Base-by-base conservation (phyloP, 2,329 filamentous ascomycete species). In the Cladosporium colombiae region DNA sequence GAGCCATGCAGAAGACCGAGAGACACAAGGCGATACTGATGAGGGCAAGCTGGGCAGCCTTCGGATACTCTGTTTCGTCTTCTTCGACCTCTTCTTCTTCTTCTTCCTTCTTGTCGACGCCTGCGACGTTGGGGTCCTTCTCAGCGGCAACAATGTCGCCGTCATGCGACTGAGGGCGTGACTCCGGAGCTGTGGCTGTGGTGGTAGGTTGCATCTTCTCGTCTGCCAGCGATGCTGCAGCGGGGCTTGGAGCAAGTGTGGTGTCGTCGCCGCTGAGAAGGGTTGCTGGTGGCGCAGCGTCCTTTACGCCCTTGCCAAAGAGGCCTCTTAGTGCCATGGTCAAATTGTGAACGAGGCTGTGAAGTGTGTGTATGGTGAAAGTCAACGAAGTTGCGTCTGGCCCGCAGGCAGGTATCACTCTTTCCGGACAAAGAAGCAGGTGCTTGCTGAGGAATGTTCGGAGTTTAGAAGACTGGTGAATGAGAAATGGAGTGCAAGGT, bases 21-120 rank as follows among this genome's bases (percentile, higher is more conserved):
- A 79, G 69, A 64, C 73, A 75, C 13, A 80, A 67, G 8, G 76
- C 77, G 29, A 75, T 71, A 16, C 74, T 75, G 68, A 79, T 79
- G 23, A 78, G 67, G 1, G 66, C 65, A 23, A 79, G 71, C 66
- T 77, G 74, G 65, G 70, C 70, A 1, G 66, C 61, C 21, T 72
- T 74, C 1, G 78, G 78, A 50, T 79, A 80, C n/a, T 76, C 72
- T 14, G 65, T 67, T 8, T 74, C 71, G 27, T 75, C 70, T 3
- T 78, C 75, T n/a, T 65, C n/a, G n/a, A n/a, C 62, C 10, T 56
- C 62, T 5, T 50, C 62, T 21, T 65, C 62, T 2, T 77, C 74
- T 3, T 11, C 35, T 16, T 46, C 50, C 5, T 53, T n/a, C 27
- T 59, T 31, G 5, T 52, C 52, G 10, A 23, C 16, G 14, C 16